phyloP scores from a whole-genome alignment of 2,329 filamentous ascomycete species.

The Dactylellina sp. region DNA sequence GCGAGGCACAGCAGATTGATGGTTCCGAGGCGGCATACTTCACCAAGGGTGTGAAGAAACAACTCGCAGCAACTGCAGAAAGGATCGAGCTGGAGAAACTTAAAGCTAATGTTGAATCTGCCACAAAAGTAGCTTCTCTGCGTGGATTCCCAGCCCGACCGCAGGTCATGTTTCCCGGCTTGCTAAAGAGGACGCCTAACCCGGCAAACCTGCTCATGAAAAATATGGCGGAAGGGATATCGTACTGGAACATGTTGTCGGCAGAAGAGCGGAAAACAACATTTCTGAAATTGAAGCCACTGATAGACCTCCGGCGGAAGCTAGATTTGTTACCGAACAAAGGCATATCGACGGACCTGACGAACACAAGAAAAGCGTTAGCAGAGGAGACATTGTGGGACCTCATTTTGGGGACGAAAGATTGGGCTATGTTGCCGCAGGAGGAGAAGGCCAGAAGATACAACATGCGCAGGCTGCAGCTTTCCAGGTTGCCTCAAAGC shows the following conservation, averaged over 20 bases:
- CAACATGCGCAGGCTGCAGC: neutral
- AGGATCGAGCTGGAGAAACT: neutral
- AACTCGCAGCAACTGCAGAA: neutral
- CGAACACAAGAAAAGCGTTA: neutral
- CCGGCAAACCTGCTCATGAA: neutral
- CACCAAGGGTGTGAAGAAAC: neutral
- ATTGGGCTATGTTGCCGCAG: neutral
- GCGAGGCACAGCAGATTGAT: neutral
- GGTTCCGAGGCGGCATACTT: neutral
- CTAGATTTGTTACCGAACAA: neutral
- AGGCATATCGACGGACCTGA: neutral
- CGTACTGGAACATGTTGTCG: too few relatives aligned
- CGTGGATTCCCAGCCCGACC: neutral
- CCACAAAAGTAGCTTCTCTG: too few relatives aligned
- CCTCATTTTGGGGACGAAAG: constrained; percentile 3
- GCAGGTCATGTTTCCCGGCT: neutral
- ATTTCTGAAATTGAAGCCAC: too few relatives aligned
- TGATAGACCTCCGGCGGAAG: neutral
- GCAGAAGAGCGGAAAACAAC: too few relatives aligned
- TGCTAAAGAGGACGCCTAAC: neutral
- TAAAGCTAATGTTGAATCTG: too few relatives aligned
- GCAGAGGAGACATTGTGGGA: neutral
- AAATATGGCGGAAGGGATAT: too few relatives aligned
- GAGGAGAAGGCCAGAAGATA: neutral
- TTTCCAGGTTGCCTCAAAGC: neutral